Percentiles rank a stretch among this genome's conserved stretches.
These are phyloP conservation scores for Clausena lansium DNA, from an alignment of 345 rosid genomes.

Conservation along the genomic window DNA sequence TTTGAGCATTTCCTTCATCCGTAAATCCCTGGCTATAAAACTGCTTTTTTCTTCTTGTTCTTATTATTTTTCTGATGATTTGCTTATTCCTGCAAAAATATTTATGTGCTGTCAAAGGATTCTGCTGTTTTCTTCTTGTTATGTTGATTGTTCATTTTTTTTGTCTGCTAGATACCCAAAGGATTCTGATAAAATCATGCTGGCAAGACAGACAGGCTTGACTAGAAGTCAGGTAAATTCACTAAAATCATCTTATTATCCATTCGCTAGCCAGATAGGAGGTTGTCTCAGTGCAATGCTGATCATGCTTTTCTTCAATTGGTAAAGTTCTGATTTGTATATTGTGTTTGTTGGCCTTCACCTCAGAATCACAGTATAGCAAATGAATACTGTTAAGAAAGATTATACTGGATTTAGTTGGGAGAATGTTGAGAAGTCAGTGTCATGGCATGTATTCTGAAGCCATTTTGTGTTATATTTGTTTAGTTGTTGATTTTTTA, in stretches of 20 bases:
- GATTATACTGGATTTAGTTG: neutral
- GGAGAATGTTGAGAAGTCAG: neutral
- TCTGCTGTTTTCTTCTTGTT: neutral
- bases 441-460: neutral
- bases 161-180: constrained; percentile 69
- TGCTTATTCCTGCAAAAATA: neutral
- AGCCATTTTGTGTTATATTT: neutral
- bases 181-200: constrained; percentile 95
- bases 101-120: neutral
- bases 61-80: neutral
- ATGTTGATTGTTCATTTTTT: neutral
- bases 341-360: neutral
- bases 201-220: constrained; percentile 98
- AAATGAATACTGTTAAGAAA: neutral
- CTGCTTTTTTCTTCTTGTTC: neutral
- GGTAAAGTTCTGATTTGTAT: neutral
- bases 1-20: constrained; percentile 99
- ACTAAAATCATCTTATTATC: neutral
- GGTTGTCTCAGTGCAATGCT: neutral
- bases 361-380: neutral
- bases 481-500: neutral
- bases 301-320: neutral
- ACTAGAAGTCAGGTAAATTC: constrained; percentile 87
- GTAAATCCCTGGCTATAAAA: constrained; percentile 39
- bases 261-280: neutral